A percentile compares a stretch with the other conserved stretches of the same genome.
Evolutionary conservation across 352 stramenopile species (phyloP).

Genomic region (Aphanomyces cochlioides): DNA sequence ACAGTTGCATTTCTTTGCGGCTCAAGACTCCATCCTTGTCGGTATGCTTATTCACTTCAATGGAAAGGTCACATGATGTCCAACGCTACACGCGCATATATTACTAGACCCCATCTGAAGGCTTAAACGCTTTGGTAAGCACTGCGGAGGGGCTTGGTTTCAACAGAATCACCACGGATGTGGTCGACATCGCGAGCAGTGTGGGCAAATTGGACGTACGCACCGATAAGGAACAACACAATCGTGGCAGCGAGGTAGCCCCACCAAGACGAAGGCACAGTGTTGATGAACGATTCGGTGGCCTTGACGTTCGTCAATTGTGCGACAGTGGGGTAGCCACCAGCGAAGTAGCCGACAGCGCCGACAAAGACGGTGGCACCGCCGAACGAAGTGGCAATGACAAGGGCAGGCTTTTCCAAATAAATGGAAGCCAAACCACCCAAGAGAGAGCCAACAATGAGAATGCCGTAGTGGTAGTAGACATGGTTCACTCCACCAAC

Average conservation of each 20-base stretch:
- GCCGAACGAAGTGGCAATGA: constrained; percentile 56
- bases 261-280: constrained; percentile 71
- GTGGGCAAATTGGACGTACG: constrained; percentile 39
- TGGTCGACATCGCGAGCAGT: constrained; percentile 31
- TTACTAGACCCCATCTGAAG: background rate
- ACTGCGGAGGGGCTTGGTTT: constrained; percentile 23
- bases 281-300: constrained; percentile 45
- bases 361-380: constrained; percentile 51
- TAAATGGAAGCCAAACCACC: constrained; percentile 50
- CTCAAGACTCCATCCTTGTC: too few relatives aligned
- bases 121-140: constrained; percentile 1
- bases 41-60: too few relatives aligned
- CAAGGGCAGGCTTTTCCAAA: constrained; percentile 51
- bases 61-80: too few relatives aligned
- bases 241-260: constrained; percentile 60
- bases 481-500: constrained; percentile 45
- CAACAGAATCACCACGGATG: constrained; percentile 23
- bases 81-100: too few relatives aligned
- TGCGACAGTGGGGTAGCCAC: constrained; percentile 58
- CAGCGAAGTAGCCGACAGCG: constrained; percentile 63
- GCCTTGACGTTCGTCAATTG: constrained; percentile 50
- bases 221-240: constrained; percentile 52
- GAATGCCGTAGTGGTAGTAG: constrained; percentile 45
- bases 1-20: too few relatives aligned
- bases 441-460: constrained; percentile 42